Conservation (phyloP, 2,329 filamentous ascomycete genomes). For the Pseudogymnoascus pannorum region DNA sequence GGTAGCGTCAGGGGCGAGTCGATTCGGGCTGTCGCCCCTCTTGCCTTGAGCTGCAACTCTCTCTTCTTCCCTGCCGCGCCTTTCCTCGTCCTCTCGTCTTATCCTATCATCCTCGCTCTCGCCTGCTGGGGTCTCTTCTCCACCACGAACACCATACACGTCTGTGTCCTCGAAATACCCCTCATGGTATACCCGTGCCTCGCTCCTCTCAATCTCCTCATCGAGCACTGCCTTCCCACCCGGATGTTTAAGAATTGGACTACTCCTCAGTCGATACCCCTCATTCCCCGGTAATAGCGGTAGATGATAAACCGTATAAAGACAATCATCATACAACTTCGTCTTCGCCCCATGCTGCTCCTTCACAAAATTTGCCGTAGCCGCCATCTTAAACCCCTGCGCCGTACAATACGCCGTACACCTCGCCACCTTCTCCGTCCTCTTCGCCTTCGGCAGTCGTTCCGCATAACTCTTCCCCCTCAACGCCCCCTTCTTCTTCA, state of each 20-base stretch:
- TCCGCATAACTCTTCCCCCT: conserved; percentile 88
- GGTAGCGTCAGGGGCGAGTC: conserved; percentile 63
- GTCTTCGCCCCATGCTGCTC: conserved; percentile 84
- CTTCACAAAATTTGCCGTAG: conserved; percentile 81
- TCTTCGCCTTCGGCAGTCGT: conserved; percentile 76
- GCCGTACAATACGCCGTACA: conserved; percentile 96
- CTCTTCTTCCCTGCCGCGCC: conserved; percentile 30
- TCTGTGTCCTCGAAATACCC: conserved; percentile 75
- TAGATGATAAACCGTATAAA: conserved; percentile 92
- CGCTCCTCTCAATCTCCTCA: conserved; percentile 91
- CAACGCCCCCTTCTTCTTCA: conserved; percentile 54
- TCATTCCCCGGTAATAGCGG: conserved; percentile 79
- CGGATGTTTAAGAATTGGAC: conserved; percentile 84
- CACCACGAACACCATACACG: conserved; percentile 42
- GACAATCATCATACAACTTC: conserved; percentile 94
- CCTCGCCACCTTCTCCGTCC: conserved; percentile 79
- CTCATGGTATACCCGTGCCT: conserved; percentile 80
- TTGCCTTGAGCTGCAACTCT: conserved; percentile 31
- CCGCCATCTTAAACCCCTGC: conserved; percentile 82
- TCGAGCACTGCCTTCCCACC: conserved; percentile 90
- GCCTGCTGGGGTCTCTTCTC: conserved; percentile 39
- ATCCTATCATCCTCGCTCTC: conserved; percentile 30
- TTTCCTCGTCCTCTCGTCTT: conserved; percentile 26
- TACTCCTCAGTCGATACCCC: conserved; percentile 81
- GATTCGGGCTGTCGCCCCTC: conserved; percentile 44